phyloP scores from a whole-genome alignment of 2,329 filamentous ascomycete genomes.

The Colletotrichum salicis region DNA sequence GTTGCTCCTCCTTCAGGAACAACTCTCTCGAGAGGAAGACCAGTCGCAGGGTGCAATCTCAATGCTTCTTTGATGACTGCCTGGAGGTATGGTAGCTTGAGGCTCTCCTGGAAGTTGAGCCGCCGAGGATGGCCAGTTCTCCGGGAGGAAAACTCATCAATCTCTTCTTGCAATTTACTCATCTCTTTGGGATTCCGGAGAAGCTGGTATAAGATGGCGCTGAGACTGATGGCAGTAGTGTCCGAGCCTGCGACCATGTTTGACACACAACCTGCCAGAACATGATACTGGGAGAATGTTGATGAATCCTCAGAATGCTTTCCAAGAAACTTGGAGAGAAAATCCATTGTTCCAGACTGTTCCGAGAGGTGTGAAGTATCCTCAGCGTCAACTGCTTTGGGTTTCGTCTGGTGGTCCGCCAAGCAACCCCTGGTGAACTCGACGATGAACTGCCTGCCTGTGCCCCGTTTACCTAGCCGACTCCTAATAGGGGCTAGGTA shows the following conservation, averaged over 20 bases:
- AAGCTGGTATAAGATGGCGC: slow-evolving; percentile 44
- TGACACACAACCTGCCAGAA: slow-evolving; percentile 24
- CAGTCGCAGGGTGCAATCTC: slow-evolving; percentile 59
- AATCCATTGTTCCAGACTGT: too few relatives aligned
- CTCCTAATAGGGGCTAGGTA: too few relatives aligned
- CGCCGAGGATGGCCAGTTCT: slow-evolving; percentile 3
- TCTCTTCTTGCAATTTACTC: slow-evolving; percentile 49
- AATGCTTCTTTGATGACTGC: slow-evolving; percentile 64
- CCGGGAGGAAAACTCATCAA: slow-evolving; percentile 42
- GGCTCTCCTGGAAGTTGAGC: slow-evolving; percentile 42
- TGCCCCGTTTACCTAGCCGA: too few relatives aligned
- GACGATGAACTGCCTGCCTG: too few relatives aligned
- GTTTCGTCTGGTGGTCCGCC: too few relatives aligned
- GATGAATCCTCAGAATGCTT: slow-evolving; percentile 52
- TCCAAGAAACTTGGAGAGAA: slow-evolving; percentile 39
- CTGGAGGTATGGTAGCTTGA: slow-evolving; percentile 57
- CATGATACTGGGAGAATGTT: slow-evolving; percentile 48
- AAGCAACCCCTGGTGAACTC: too few relatives aligned
- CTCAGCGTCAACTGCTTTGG: too few relatives aligned
- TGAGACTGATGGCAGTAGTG: slow-evolving; percentile 48
- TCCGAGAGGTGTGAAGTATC: too few relatives aligned
- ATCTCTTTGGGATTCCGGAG: slow-evolving; percentile 12
- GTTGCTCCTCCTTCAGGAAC: slow-evolving; percentile 56
- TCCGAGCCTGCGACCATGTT: slow-evolving; percentile 48
- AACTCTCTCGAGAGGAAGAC: slow-evolving; percentile 58